These are phyloP conservation scores for Aspergillus arachidicola DNA, from an alignment of 2,329 filamentous ascomycete genomes.

Conservation along the genomic window DNA sequence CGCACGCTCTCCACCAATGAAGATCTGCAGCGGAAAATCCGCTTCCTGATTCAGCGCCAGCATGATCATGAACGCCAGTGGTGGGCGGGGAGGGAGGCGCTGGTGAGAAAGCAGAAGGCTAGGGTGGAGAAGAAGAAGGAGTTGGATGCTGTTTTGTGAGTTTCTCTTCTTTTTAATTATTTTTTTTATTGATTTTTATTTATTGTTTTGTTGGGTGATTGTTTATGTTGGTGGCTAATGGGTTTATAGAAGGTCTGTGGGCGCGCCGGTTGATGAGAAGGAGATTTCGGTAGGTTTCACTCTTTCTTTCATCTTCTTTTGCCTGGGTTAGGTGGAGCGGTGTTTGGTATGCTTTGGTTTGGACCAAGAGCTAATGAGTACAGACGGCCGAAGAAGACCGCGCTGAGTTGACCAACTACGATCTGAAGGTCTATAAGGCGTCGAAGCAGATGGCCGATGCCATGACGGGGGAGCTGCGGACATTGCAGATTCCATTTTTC, in stretches of 20 bases:
- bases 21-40: slow-evolving; percentile 48
- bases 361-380: background rate
- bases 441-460: slow-evolving; percentile 61
- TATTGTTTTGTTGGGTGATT: background rate
- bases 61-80: slow-evolving; percentile 65
- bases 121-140: slow-evolving; percentile 57
- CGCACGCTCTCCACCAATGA: slow-evolving; percentile 51
- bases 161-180: background rate
- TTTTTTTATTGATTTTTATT: background rate
- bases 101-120: slow-evolving; percentile 55
- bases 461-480: slow-evolving; percentile 58
- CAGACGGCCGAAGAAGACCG: slow-evolving; percentile 52
- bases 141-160: slow-evolving; percentile 58
- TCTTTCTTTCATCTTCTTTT: background rate
- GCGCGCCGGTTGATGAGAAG: slow-evolving; percentile 41
- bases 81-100: slow-evolving; percentile 55
- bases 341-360: background rate
- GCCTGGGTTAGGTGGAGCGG: background rate
- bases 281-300: slow-evolving; percentile 33
- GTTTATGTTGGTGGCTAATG: background rate
- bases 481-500: slow-evolving; percentile 64
- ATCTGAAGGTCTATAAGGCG: slow-evolving; percentile 64
- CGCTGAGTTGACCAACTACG: slow-evolving; percentile 60
- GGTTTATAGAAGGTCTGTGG: slow-evolving; percentile 46
- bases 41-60: slow-evolving; percentile 64